Percentiles rank a stretch among this genome's conserved stretches.
These are phyloP conservation scores for Gynochthodes officinalis DNA, from an alignment of 257 asterid species.

Conservation along the genomic window DNA sequence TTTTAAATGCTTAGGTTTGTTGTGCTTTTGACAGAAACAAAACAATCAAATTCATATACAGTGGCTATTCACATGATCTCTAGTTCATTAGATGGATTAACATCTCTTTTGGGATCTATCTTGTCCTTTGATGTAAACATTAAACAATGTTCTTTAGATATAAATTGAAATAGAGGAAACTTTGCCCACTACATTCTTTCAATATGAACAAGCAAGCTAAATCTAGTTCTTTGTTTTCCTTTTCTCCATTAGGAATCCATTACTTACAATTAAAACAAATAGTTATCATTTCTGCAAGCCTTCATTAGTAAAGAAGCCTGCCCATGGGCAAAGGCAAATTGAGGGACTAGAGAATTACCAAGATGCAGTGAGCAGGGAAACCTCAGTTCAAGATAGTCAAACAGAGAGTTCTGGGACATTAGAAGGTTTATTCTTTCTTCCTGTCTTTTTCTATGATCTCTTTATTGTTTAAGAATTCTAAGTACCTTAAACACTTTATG, in stretches of 20 bases:
- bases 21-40: no score
- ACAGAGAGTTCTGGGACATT: slow-evolving; percentile 14
- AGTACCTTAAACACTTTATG: not conserved
- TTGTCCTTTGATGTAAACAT: not conserved
- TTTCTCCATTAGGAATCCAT: slow-evolving; percentile 47
- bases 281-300: slow-evolving; percentile 94
- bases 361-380: slow-evolving; percentile 23
- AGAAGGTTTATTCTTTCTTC: slow-evolving; percentile 26
- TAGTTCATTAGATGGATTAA: no score
- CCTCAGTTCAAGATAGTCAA: slow-evolving; percentile 25
- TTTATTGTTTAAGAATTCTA: not conserved
- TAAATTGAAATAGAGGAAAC: not conserved
- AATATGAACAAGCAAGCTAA: not conserved
- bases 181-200: not conserved
- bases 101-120: not conserved
- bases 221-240: not conserved
- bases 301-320: slow-evolving; percentile 42
- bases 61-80: no score
- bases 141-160: not conserved
- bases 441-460: not conserved
- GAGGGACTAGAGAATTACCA: slow-evolving; percentile 23
- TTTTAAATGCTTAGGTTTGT: no score
- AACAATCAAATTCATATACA: no score
- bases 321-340: slow-evolving; percentile 12
- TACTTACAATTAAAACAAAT: slow-evolving; percentile 59